Base-by-base conservation (phyloP, 352 stramenopile genomes). In the Pythium coloratum region DNA sequence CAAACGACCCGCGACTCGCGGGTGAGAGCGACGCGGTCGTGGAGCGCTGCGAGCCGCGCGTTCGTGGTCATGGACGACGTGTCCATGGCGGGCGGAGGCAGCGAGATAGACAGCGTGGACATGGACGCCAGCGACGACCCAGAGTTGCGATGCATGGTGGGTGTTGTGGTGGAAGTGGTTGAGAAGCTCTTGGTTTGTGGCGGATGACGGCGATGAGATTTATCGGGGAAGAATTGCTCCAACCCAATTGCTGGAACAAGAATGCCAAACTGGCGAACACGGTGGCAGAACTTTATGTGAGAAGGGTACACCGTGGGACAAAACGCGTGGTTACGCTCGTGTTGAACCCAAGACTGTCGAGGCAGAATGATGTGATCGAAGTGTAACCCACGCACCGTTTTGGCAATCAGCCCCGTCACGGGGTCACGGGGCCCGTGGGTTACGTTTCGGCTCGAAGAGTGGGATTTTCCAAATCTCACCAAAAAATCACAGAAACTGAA, bases 1-100 rank as follows among this genome's bases (percentile, higher is more conserved):
- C 66, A 72, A 5, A 72, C 44, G 6, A 50, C 59, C 1, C 60
- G 66, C 44, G 55, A 67, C 55, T 72, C 66, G 30, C 55, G 40
- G 18, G 59, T 49, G 5, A 30, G 24, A n/a, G 58, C 33, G 24
- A 67, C 66, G 13, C 51, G 51, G 38, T 59, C 54, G 36, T 42
- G 64, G 2, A 70, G 64, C 57, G 57, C 64, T 12, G 40, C n/a
- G 50, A 70, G 64, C 40, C 57, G 49, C 38, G 64, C 58, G 30
- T 20, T 61, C 49, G 57, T 62, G 28, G 64, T 69, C 40, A 69
- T 54, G 44, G 55, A 40, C 16, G 63, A 60, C 16, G 34, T 63
- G 13, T 36, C 63, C 30, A 20, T 16, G 1, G 32, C 12, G 1
- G 6, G 14, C 32, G 44, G 12, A 2, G 56, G 13, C 7, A 20